Conservation (phyloP, 1,284 basidiomycete genomes). For the Flammula alnicola region DNA sequence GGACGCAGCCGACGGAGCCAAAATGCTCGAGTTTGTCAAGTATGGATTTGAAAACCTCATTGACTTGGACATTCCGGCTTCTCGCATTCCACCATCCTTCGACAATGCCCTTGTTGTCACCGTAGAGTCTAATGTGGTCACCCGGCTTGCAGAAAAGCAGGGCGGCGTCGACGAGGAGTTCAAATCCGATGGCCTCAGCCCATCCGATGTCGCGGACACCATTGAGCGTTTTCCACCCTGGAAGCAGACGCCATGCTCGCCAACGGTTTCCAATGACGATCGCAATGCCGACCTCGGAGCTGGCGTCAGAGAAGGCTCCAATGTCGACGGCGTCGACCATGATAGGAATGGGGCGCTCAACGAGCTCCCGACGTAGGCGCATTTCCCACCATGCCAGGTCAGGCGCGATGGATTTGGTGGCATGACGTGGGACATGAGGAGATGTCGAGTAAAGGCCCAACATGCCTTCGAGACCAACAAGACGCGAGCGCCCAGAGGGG, state of each 20-base stretch:
- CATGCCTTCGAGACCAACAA: slow-evolving; percentile 31
- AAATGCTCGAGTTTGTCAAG: slow-evolving; percentile 30
- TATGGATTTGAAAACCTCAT: slow-evolving; percentile 36
- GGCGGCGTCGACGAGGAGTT: slow-evolving; percentile 36
- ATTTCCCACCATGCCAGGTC: no score
- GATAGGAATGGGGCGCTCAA: slow-evolving; percentile 38
- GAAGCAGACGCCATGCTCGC: slow-evolving; percentile 13
- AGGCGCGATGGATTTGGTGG: no score
- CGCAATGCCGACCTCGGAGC: no score
- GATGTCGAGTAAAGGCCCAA: no score
- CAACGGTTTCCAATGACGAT: slow-evolving; percentile 32
- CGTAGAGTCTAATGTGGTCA: slow-evolving; percentile 30
- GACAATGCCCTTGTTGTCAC: slow-evolving; percentile 44
- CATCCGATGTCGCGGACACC: slow-evolving; percentile 39
- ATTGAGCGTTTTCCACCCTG: slow-evolving; percentile 19
- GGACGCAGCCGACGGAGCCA: slow-evolving; percentile 29
- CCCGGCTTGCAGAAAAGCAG: neutral
- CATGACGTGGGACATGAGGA: no score
- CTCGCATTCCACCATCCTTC: slow-evolving; percentile 42
- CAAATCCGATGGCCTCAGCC: slow-evolving; percentile 42
- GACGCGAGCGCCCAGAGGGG: slow-evolving; percentile 33
- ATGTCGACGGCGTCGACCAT: no score
- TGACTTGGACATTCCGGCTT: slow-evolving; percentile 34
- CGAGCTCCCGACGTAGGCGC: no score
- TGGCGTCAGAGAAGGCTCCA: slow-evolving; percentile 46